Evolutionary conservation across 75 land plant species (phyloP), one percentile per base, ranked within the genome.

Genomic region (Selaginella tamariscina): DNA sequence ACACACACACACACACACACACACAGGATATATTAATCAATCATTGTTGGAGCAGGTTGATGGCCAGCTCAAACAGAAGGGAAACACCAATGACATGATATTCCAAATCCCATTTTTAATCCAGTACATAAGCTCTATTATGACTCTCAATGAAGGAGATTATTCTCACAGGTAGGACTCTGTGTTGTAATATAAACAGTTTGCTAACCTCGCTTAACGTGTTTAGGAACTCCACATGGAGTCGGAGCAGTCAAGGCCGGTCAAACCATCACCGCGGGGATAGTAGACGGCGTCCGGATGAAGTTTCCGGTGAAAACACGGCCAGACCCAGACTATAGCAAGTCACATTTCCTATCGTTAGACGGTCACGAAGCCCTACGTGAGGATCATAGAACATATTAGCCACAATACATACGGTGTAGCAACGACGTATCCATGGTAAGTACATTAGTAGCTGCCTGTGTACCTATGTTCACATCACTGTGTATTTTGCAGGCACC

Each of bases 211-310:
- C 65, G 29, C 65, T 55, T 70, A 24, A 1, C 59, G 32, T 57
- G 31, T 73, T 55, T 74, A 94, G 98, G 98, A 56, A 94, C 98
- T 78, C 98, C 98, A 24, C 70, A 74, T 64, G 98, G 98, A 28
- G 96, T 89, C 56, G 98, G 98, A 29, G 96, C 98, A 30, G 96
- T 94, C 2, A 94, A 75, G 64, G 80, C 73, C 30, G 98, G 98
- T 27, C 91, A 94, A 56, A 78, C 76, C 66, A 82, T 94, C 28
- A 81, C 80, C 26, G 96, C 98, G 18, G 98, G 98, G 11, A 89
- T 94, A 70, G 49, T 15, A 15, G 86, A 81, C 44, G 68, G 85
- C 22, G 56, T 85, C 27, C 95, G 87, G 56, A 78, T 94, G 55
- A 75, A 86, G 24, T 94, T 87, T 73, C 73, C 83, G 70, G 88